Evolutionary conservation across 768 basidiomycete species (phyloP), one percentile per base, ranked within the genome.

Genomic region (Rhodotorula diobovata): DNA sequence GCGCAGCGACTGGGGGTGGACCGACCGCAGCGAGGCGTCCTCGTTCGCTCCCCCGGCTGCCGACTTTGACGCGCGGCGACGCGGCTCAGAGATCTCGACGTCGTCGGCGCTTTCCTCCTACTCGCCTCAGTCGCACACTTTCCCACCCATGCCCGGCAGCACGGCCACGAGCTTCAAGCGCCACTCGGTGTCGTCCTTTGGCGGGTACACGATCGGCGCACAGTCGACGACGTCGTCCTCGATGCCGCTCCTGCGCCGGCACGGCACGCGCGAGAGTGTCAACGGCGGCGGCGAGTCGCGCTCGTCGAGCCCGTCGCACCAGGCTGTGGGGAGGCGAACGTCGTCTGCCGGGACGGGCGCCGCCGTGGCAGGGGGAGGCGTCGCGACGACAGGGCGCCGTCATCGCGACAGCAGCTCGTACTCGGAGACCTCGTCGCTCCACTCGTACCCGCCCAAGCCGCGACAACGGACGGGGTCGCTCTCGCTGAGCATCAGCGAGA

Each of bases 371-470:
- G 41, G 41, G 14, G 41, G 41, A 14, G 41, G 14, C 14, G 41
- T 12, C 18, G 18, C 41, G 41, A 12, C 41, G 25, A 37, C 30
- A 4, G 1, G 11, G 41, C 43, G 53, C 45, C 45, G 45, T 35
- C 43, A 21, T 30, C 54, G 21, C 35, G 63, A 34, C 61, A 46
- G n/a, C 67, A 56, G 61, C 35, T 50, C 46, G 2, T 57, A 51
- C 39, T 74, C 72, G 11, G 68, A 74, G n/a, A 48, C 46, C 45
- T 35, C 18, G 20, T 64, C 62, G 18, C 54, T 70, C 7, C 72
- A 70, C 25, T 74, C 72, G 51, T 74, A 74, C 41, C 68, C 72
- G 28, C 72, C 72, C 8, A 34, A 12, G 4, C 68, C 72, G n/a
- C 48, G 72, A 14, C 71, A 59, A 45, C 39, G 71, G 21, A 61